Base-by-base conservation (phyloP, 768 basidiomycete genomes). In the Phylloporus arenicola region DNA sequence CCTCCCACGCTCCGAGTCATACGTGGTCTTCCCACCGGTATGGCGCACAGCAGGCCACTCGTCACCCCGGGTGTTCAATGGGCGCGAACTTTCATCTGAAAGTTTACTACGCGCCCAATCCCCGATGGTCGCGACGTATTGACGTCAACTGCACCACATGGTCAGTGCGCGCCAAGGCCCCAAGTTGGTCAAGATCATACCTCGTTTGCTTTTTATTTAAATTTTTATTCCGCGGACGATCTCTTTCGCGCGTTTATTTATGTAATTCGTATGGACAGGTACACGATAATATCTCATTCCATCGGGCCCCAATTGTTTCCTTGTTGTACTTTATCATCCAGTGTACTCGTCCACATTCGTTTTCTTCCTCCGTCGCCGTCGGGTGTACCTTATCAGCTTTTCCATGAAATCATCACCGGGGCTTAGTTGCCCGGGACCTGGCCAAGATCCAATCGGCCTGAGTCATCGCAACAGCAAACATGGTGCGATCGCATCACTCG, bases 31-130 rank as follows among this genome's bases (percentile, higher is more conserved):
- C 54, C 75, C 73, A 4, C 62, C 63, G 2, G 55, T 71, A 12
- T 71, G 71, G 24, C 68, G 72, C 25, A 66, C 64, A 3, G 70
- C 68, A 5, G 71, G 69, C 10, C 68, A 71, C 27, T 43, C 47
- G 19, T 55, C 56, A 25, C 57, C 56, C 8, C 59, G 38, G 19
- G 20, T 24, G 11, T 47, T 54, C 24, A 63, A 67, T 30, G 59
- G 48, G 6, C 67, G 59, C 20, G 55, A 68, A 1, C 27, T 58
- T 17, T 68, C 66, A 11, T 58, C 63, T 3, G 61, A 69, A 7
- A 60, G 57, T 30, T 48, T 22, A 20, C 13, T 65, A 17, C 44
- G 47, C 38, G n/a, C 61, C 25, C 61, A 64, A 54, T 16, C 54
- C 0, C 67, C 65, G 45, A 63, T 65, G 22, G 47, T 57, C 16